Conservation (phyloP, 1,284 basidiomycete genomes). For the Ustilago cynodontis region DNA sequence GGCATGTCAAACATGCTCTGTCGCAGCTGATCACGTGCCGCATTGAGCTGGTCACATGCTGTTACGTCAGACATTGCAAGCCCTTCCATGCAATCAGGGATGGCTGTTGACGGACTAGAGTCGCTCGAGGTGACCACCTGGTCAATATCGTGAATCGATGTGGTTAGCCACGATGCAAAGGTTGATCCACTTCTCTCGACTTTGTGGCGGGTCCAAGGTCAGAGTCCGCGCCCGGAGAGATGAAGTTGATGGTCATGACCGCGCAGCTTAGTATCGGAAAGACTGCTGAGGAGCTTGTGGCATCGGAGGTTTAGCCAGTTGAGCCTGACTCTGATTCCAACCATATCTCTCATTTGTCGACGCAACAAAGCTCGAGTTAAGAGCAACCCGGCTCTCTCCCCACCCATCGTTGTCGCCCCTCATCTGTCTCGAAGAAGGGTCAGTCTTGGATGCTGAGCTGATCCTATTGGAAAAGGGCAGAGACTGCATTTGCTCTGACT, state of each 20-base stretch:
- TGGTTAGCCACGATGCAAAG: not conserved
- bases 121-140: not conserved
- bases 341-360: slow-evolving; percentile 31
- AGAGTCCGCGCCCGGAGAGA: too few relatives aligned
- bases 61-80: not conserved
- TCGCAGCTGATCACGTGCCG: not conserved
- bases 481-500: slow-evolving; percentile 18
- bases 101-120: not conserved
- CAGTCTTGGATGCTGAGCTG: not conserved
- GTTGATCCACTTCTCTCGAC: not conserved
- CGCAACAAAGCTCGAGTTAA: slow-evolving; percentile 37
- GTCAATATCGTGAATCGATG: not conserved
- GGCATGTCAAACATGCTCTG: not conserved
- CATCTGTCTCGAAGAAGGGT: slow-evolving; percentile 11
- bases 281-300: slow-evolving; percentile 23
- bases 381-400: slow-evolving; percentile 41
- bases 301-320: not conserved
- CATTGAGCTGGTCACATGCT: not conserved
- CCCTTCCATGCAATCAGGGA: not conserved
- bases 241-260: not conserved
- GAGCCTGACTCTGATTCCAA: slow-evolving; percentile 12
- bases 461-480: slow-evolving; percentile 10
- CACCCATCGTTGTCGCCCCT: slow-evolving; percentile 20
- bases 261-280: slow-evolving; percentile 15
- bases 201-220: not conserved